These are phyloP conservation scores for Fusarium sp. DNA, from an alignment of 2,329 filamentous ascomycete species.

Conservation along the genomic window DNA sequence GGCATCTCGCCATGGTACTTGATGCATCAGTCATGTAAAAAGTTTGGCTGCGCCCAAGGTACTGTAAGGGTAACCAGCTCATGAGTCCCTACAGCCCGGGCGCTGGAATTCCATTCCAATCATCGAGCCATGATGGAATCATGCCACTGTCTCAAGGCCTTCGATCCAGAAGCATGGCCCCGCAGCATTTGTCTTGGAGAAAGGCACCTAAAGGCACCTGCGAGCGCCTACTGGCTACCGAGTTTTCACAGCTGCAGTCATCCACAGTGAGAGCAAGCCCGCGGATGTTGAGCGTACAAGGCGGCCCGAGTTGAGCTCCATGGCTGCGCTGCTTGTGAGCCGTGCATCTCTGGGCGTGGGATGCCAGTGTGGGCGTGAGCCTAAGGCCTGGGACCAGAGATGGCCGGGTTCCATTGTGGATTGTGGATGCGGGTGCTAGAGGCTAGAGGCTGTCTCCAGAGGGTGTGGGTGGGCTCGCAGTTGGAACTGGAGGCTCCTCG, in stretches of 20 bases:
- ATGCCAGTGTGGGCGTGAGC: constrained; percentile 27
- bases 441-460: constrained; percentile 9
- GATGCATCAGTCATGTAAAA: not conserved
- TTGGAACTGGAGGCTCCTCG: constrained; percentile 23
- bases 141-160: constrained; percentile 20
- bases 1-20: constrained; percentile 16
- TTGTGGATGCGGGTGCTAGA: constrained; percentile 31
- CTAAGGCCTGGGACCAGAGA: constrained; percentile 10
- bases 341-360: constrained; percentile 33
- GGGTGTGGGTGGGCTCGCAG: constrained; percentile 36
- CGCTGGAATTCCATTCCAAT: constrained; percentile 42
- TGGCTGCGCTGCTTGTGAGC: constrained; percentile 1
- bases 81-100: constrained; percentile 36
- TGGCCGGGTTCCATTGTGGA: constrained; percentile 14
- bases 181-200: constrained; percentile 18
- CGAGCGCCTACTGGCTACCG: constrained; percentile 11
- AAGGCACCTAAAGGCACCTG: not conserved
- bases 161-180: constrained; percentile 27
- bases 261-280: not conserved
- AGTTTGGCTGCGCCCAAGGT: constrained; percentile 8
- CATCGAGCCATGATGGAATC: constrained; percentile 28
- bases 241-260: constrained; percentile 7
- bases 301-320: not conserved
- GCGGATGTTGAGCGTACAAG: not conserved
- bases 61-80: constrained; percentile 7